Base-by-base conservation (phyloP, 371 early-diverging fungal species). In the Parasitella parasitica region DNA sequence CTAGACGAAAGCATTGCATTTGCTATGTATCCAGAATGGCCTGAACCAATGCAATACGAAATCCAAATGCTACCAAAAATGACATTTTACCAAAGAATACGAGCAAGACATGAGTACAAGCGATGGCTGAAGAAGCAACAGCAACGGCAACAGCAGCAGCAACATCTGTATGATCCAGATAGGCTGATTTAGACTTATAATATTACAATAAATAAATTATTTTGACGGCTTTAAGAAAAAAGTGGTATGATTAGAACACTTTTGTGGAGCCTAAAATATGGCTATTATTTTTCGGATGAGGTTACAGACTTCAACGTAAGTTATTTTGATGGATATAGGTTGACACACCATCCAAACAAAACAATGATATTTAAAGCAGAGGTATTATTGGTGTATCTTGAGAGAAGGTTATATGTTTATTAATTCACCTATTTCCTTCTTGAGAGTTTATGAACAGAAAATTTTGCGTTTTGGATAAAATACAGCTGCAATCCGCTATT, bases 1-100 rank as follows among this genome's bases (percentile, higher is more conserved):
- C 18, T 67, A 12, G 35, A 46, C 16, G 63, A 67, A 36, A 54
- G 39, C 15, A 58, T 67, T 7, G 67, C 63, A 6, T 67, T 67
- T 49, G 58, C 37, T 4, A 11, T 67, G 26, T 41, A 67, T 39
- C 67, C 67, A 20, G 67, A 67, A 20, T 58, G 57, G 35, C 48
- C 57, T 6, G 51, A 65, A 11, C 66, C 66, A 7, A 53, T 62
- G n/a, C 53, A 39, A 4, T 67, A 36, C 49, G 58, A 67, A 51
- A 60, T 66, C n/a, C 24, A 27, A 3, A 34, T 9, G 38, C 5
- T 28, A 28, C 66, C 66, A 5, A 60, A 59, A 24, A 5, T 64
- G n/a, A 43, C 43, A 6, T 46, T 58, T 53, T 53, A 30, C 32
- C 46, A 57, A 50, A 32, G 32, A 36, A 24, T 52, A 11, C 39